phyloP scores from a whole-genome alignment of 805 yeast species.

The Sugiyamaella americana region DNA sequence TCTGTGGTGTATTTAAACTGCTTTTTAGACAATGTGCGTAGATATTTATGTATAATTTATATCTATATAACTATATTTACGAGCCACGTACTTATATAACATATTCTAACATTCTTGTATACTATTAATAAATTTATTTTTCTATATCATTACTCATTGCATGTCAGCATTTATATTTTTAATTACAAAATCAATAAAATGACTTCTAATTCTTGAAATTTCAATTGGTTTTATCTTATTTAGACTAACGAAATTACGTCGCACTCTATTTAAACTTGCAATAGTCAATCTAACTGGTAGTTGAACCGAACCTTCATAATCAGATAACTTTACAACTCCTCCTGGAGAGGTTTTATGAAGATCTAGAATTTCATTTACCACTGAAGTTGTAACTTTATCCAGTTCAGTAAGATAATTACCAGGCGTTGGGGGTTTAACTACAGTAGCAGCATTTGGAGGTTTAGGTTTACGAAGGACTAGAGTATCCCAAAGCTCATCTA shows the following conservation, averaged over 20 bases:
- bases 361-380: slow-evolving; percentile 56
- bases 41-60: not conserved
- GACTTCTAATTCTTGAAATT: slow-evolving; percentile 54
- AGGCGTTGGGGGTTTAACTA: slow-evolving; percentile 71
- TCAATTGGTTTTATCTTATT: slow-evolving; percentile 77
- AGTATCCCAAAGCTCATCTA: slow-evolving; percentile 52
- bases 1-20: slow-evolving; percentile 21
- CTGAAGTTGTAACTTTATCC: slow-evolving; percentile 62
- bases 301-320: slow-evolving; percentile 42
- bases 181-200: slow-evolving; percentile 74
- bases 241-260: slow-evolving; percentile 76
- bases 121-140: not conserved
- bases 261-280: slow-evolving; percentile 74
- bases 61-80: not conserved
- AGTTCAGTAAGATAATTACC: slow-evolving; percentile 71
- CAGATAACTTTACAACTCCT: slow-evolving; percentile 31
- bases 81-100: no score
- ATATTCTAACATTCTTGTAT: no score
- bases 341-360: slow-evolving; percentile 48
- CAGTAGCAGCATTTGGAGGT: slow-evolving; percentile 80
- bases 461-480: slow-evolving; percentile 47
- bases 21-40: slow-evolving; percentile 3
- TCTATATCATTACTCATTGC: not conserved
- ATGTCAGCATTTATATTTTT: slow-evolving; percentile 35
- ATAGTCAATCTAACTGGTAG: slow-evolving; percentile 62